Evolutionary conservation across 2,329 filamentous ascomycete species (phyloP).

Genomic region (Keithomyces neogunnii): DNA sequence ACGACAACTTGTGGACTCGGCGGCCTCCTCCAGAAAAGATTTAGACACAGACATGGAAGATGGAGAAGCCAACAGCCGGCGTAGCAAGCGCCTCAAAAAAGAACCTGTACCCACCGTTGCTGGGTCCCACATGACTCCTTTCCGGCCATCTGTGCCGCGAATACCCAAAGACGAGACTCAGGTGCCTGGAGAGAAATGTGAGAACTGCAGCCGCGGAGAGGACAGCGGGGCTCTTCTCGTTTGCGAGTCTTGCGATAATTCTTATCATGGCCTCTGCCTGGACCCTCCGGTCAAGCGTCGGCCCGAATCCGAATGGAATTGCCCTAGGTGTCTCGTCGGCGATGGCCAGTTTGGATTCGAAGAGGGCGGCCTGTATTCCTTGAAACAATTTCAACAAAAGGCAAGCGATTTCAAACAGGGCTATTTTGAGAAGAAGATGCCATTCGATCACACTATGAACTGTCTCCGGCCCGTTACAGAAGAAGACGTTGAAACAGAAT

Average conservation of each 20-base stretch:
- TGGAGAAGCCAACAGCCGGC: constrained; percentile 58
- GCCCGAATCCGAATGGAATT: constrained; percentile 90
- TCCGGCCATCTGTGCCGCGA: constrained; percentile 70
- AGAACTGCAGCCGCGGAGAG: constrained; percentile 74
- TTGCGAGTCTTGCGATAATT: constrained; percentile 88
- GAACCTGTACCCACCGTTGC: constrained; percentile 74
- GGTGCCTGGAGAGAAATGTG: constrained; percentile 60
- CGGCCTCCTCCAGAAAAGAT: constrained; percentile 41
- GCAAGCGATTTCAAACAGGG: constrained; percentile 90
- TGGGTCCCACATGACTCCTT: constrained; percentile 93
- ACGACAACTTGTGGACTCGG: constrained; percentile 53
- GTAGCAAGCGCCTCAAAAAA: constrained; percentile 90
- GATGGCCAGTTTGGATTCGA: constrained; percentile 97
- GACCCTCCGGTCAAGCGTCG: constrained; percentile 74
- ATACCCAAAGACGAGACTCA: constrained; percentile 46
- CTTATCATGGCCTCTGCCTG: constrained; percentile 79
- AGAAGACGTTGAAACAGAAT: constrained; percentile 92
- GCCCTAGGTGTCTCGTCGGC: constrained; percentile 86
- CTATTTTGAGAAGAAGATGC: constrained; percentile 88
- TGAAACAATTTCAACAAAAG: constrained; percentile 93
- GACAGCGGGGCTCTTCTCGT: constrained; percentile 62
- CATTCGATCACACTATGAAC: constrained; percentile 75
- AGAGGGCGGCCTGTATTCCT: constrained; percentile 89
- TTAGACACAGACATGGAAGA: constrained; percentile 45
- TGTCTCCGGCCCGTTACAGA: constrained; percentile 77